Base-by-base conservation (phyloP, 805 yeast species). In the Myxozyma nipponensis region DNA sequence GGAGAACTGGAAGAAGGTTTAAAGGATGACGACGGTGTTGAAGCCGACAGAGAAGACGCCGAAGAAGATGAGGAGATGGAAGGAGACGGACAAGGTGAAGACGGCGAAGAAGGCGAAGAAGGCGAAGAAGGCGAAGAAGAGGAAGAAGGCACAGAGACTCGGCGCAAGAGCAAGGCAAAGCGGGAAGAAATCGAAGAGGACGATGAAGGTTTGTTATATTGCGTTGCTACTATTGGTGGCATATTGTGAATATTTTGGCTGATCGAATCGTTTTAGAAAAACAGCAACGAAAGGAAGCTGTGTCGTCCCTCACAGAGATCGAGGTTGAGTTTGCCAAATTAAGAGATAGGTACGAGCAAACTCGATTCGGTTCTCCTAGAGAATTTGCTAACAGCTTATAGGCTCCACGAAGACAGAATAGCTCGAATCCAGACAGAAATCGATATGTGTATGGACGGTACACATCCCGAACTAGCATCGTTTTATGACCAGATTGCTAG, bases 251-350 rank as follows among this genome's bases (percentile, higher is more conserved):
- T n/a, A n/a, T n/a, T n/a, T n/a, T n/a, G n/a, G n/a, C n/a, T n/a
- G n/a, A n/a, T n/a, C n/a, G n/a, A n/a, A n/a, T n/a, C n/a, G n/a
- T n/a, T n/a, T n/a, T n/a, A n/a, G n/a, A n/a, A 49, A 77, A 77
- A 52, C 68, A 65, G 50, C 66, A 67, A 18, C 71, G 93, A 13
- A 73, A 77, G 49, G 74, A 76, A 23, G 95, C 95, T 1, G 72
- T 91, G 46, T 77, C 78, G 44, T 84, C 79, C 46, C 77, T 93
- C 46, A 83, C 89, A 2, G 79, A 77, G 22, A 88, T 93, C 50
- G 98, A 93, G 65, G 73, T 83, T 38, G 84, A 84, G 47, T 93
- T 90, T 73, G 97, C 98, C 4, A 75, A 78, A 54, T 73, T 91
- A 49, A 79, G 96, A 56, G 97, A 93, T 66, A 77, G 53, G 57